Percentiles rank a stretch among this genome's conserved stretches.
phyloP scores from a whole-genome alignment of 1,284 basidiomycete species.

The Gymnopus androsaceus region DNA sequence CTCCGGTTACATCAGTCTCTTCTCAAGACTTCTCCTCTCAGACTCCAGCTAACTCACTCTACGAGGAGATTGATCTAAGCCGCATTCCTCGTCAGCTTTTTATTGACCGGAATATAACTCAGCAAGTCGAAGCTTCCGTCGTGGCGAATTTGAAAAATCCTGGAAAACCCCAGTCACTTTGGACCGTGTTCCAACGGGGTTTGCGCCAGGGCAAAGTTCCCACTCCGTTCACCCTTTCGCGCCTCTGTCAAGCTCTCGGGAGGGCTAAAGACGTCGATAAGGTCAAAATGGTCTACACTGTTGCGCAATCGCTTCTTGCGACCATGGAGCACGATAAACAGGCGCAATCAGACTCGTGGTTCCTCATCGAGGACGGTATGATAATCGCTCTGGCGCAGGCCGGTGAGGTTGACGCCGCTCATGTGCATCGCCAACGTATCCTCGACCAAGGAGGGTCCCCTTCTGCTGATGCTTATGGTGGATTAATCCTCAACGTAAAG shows the following conservation, averaged over 20 bases:
- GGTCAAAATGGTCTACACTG: constrained; percentile 68
- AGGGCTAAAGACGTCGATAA: constrained; percentile 62
- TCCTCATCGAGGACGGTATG: constrained; percentile 85
- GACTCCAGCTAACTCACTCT: not conserved
- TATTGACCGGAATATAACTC: constrained; percentile 10
- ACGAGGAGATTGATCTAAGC: not conserved
- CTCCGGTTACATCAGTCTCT: not conserved
- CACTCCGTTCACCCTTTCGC: constrained; percentile 54
- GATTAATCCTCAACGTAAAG: constrained; percentile 83
- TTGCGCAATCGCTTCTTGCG: constrained; percentile 65
- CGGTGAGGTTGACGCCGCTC: constrained; percentile 78
- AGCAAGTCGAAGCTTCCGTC: not conserved
- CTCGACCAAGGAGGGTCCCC: constrained; percentile 79
- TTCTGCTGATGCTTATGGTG: constrained; percentile 87
- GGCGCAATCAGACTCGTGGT: constrained; percentile 67
- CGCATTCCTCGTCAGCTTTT: not conserved
- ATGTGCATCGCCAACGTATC: constrained; percentile 79
- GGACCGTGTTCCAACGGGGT: too few relatives aligned
- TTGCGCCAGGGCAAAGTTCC: constrained; percentile 42
- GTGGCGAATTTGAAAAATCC: not conserved
- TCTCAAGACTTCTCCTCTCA: not conserved
- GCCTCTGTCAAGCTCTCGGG: constrained; percentile 70
- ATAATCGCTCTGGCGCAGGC: constrained; percentile 81
- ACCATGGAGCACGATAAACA: constrained; percentile 45
- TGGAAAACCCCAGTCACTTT: too few relatives aligned